A percentile compares a stretch with the other conserved stretches of the same genome.
These are phyloP conservation scores for Citrus mangshanensis DNA, from an alignment of 345 rosid genomes.

Conservation along the genomic window DNA sequence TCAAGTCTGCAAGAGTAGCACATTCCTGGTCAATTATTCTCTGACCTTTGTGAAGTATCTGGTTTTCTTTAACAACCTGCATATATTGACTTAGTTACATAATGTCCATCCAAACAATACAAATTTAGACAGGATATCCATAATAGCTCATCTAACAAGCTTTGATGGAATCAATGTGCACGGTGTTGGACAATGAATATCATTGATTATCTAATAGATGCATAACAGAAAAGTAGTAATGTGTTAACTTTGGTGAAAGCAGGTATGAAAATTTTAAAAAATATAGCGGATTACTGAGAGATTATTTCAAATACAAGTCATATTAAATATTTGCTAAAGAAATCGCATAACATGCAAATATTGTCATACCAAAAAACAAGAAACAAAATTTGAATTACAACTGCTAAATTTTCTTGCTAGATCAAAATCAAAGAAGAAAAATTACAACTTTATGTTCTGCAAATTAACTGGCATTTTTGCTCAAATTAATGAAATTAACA, in stretches of 20 bases:
- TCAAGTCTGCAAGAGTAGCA: constrained; percentile 95
- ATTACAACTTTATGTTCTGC: not conserved
- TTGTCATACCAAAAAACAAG: not conserved
- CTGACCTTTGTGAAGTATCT: constrained; percentile 87
- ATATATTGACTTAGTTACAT: constrained; percentile 3
- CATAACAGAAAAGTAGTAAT: not conserved
- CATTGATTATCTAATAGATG: not conserved
- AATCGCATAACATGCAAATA: not conserved
- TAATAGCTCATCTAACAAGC: constrained; percentile 3
- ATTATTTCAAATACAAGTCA: not conserved
- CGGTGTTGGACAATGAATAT: not conserved
- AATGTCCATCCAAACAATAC: not conserved
- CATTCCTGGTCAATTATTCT: constrained; percentile 69
- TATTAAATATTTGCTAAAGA: not conserved
- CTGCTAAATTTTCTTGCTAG: not conserved
- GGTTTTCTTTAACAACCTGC: constrained; percentile 97
- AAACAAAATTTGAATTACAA: not conserved
- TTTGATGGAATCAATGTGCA: not conserved
- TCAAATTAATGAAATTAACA: too few relatives aligned
- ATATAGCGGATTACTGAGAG: not conserved
- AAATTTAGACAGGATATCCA: not conserved
- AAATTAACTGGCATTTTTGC: not conserved
- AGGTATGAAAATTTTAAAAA: not conserved
- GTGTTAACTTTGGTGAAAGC: not conserved
- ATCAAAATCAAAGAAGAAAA: not conserved